These are phyloP conservation scores for Craterostigma plantagineum DNA, from an alignment of 257 asterid species.

Conservation along the genomic window DNA sequence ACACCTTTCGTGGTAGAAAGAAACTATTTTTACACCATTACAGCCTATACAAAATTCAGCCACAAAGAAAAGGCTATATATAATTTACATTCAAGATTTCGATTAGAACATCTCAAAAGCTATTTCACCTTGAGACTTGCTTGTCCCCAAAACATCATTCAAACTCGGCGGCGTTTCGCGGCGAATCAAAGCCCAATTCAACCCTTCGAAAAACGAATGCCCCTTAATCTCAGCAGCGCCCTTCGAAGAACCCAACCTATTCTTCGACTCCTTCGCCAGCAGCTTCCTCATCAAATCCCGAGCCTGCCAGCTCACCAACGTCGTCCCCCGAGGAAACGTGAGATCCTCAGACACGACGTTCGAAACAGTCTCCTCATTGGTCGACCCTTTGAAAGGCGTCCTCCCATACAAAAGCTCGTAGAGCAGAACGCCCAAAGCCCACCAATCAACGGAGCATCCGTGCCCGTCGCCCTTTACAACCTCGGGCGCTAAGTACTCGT, in stretches of 20 bases:
- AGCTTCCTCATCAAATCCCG: slow-evolving; percentile 1
- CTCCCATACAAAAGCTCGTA: slow-evolving; percentile 64
- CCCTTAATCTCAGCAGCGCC: background rate
- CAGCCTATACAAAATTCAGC: too few relatives aligned
- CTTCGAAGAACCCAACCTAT: background rate
- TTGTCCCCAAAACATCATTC: too few relatives aligned
- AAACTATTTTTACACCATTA: too few relatives aligned
- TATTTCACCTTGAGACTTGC: slow-evolving; percentile 14
- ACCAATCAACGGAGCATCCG: slow-evolving; percentile 91
- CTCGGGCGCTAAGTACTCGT: slow-evolving; percentile 90
- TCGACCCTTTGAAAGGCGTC: slow-evolving; percentile 64
- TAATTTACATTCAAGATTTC: background rate
- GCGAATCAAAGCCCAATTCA: slow-evolving; percentile 3
- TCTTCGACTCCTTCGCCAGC: background rate
- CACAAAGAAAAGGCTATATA: too few relatives aligned
- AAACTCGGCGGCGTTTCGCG: too few relatives aligned
- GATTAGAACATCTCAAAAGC: slow-evolving; percentile 32
- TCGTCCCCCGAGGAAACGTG: slow-evolving; percentile 26
- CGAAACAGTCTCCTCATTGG: slow-evolving; percentile 50
- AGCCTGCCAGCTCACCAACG: background rate
- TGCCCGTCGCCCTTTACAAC: slow-evolving; percentile 80
- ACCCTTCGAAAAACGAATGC: background rate
- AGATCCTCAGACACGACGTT: slow-evolving; percentile 53
- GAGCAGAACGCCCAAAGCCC: slow-evolving; percentile 64
- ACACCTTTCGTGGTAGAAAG: too few relatives aligned